phyloP scores from a whole-genome alignment of 2,329 filamentous ascomycete species.

The Clonostachys solani region DNA sequence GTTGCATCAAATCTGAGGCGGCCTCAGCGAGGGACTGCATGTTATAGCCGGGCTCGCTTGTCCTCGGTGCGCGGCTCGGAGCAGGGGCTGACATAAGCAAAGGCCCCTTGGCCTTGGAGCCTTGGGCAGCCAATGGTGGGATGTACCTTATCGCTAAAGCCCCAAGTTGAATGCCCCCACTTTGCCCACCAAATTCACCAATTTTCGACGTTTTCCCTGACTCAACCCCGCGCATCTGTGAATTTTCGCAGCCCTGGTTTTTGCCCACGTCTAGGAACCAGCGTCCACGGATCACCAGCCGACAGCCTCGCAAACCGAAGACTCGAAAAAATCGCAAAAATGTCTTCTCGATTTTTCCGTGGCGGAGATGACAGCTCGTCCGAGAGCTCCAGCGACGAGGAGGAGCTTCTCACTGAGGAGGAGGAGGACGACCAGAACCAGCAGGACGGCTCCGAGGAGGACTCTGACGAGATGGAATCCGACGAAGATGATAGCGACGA shows the following conservation, averaged over 20 bases:
- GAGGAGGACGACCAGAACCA: conserved; percentile 20
- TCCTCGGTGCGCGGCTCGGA: no score
- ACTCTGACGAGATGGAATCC: conserved; percentile 41
- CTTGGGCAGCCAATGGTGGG: conserved; percentile 2
- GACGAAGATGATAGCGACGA: conserved; percentile 48
- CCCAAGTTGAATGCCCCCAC: conserved; percentile 29
- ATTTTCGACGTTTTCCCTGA: conserved; percentile 27
- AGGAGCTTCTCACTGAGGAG: conserved; percentile 74
- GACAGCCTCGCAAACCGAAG: conserved; percentile 4
- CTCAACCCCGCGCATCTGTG: conserved; percentile 25
- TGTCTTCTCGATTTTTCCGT: conserved; percentile 98
- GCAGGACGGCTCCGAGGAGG: conserved; percentile 43
- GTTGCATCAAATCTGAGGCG: no score
- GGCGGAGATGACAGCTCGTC: conserved; percentile 88
- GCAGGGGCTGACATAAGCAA: no score
- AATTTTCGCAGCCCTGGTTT: neutral
- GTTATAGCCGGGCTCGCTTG: no score
- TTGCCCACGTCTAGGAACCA: neutral
- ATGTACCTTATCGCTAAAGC: conserved; percentile 23
- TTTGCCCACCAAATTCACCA: conserved; percentile 36
- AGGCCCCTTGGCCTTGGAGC: no score
- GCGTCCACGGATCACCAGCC: neutral
- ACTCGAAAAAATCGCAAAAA: conserved; percentile 37
- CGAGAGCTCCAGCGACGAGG: conserved; percentile 94
- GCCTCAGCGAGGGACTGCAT: no score